Evolutionary conservation across 1,139 yeast genomes (phyloP).

Genomic region (Taphrina communis): DNA sequence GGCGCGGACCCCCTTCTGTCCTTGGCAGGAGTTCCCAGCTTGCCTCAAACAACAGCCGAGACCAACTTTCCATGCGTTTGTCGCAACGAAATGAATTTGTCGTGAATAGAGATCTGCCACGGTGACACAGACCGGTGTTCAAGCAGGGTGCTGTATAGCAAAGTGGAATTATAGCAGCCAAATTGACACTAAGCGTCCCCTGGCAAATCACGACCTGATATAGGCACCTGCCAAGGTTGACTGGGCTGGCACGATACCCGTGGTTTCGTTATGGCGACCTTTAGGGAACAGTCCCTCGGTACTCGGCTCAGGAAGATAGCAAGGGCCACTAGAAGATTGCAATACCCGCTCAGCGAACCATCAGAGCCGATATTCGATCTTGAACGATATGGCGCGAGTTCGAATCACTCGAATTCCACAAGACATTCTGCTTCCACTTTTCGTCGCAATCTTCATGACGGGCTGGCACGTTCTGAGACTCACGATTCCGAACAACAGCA

Average conservation of each 20-base stretch:
- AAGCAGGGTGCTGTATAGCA: too few relatives aligned
- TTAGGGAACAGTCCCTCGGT: constrained; percentile 9
- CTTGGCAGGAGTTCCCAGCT: too few relatives aligned
- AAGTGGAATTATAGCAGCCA: too few relatives aligned
- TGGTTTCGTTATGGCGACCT: constrained; percentile 14
- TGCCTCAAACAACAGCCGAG: too few relatives aligned
- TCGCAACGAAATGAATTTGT: background rate
- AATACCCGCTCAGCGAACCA: constrained; percentile 30
- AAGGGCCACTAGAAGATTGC: constrained; percentile 6
- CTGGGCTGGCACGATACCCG: background rate
- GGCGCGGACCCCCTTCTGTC: too few relatives aligned
- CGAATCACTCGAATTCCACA: constrained; percentile 16
- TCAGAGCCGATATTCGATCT: constrained; percentile 37
- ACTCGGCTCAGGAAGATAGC: constrained; percentile 8
- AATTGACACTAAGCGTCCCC: too few relatives aligned
- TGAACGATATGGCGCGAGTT: constrained; percentile 33
- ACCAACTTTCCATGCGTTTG: background rate
- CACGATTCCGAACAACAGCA: constrained; percentile 7
- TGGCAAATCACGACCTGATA: too few relatives aligned
- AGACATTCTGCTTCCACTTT: constrained; percentile 24
- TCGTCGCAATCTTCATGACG: constrained; percentile 10
- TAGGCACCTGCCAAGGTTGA: too few relatives aligned
- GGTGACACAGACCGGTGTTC: background rate
- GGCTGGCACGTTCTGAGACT: constrained; percentile 9
- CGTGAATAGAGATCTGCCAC: background rate